Base-by-base conservation (phyloP, 2,329 filamentous ascomycete species). In the Allantophomopsis cytisporea region DNA sequence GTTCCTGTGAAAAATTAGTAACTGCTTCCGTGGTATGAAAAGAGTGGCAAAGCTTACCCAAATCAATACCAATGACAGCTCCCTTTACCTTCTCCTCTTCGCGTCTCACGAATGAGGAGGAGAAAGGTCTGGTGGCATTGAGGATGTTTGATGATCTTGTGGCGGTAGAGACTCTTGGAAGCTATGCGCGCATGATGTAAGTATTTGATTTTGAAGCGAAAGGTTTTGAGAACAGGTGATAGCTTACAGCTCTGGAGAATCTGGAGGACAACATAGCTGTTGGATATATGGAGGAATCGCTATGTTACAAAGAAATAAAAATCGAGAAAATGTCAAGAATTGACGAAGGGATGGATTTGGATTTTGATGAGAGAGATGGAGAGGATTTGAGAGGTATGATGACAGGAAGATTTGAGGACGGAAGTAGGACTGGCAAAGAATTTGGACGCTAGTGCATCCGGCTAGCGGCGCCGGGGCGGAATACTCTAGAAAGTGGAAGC, bases 11-110 rank as follows among this genome's bases (percentile, higher is more conserved):
- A 36, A 23, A 12, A 43, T 47, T 32, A 15, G 15, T 32, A 32
- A 13, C 8, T 32, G 35, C 52, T 18, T 54, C 46, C 38, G 47
- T 46, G 35, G 45, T 42, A 14, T 36, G 41, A 39, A 30, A 37
- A 4, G 31, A 15, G 12, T 13, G 15, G 16, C 14, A 33, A 15
- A 36, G 68, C 76, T 59, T 72, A 80, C 89, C 89, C 58, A 96
- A 69, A 74, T 96, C 89, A 62, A 96, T 95, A 80, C 91, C 91
- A 58, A 96, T 95, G 63, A 96, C 89, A 57, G 84, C 69, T 59
- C 91, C 91, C 69, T 89, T 85, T 45, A 96, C 85, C 77, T 95
- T 95, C 61, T 75, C 73, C 43, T 68, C 68, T 63, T 83, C 81
- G 68, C 83, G 86, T 55, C 83, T 73, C 58, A 80, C 76, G 60